Base-by-base conservation (phyloP, 371 early-diverging fungal species). In the Mucor mucedo region DNA sequence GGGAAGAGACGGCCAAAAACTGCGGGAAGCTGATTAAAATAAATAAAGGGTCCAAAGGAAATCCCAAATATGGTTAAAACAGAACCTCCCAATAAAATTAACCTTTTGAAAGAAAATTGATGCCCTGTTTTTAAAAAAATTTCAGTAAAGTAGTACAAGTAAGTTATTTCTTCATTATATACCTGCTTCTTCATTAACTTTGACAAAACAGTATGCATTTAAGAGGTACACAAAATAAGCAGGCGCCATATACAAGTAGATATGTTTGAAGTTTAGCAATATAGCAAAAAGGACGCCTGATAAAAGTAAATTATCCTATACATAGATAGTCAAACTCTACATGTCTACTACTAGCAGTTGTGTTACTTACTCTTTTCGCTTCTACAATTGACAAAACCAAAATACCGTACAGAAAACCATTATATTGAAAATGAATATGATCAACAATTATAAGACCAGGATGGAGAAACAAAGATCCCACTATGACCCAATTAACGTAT, bases 371-470 rank as follows among this genome's bases (percentile, higher is more conserved):
- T 83, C 91, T 85, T 53, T 85, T 82, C 6, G 92, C 88, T 60
- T 89, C 85, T 8, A 86, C 85, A 11, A 97, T 76, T 2, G 96
- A 94, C 28, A 89, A 79, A 29, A 96, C 66, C 53, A 95, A 83
- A 33, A 98, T 88, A 8, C 98, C 98, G 61, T 92, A 95, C 44
- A 98, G 72, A 55, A 96, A 85, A 3, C 96, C 98, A 73, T 98
- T 98, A 85, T 98, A 98, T 75, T 98, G 98, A 69, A 98, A 98
- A 75, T 98, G 98, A 64, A 95, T 91, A 73, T 88, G 83, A 77
- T 95, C 95, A 14, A 95, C 92, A 65, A 94, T 87, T 40, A 91
- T 67, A 13, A 98, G 71, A 0, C 97, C 95, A 1, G 97, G 96
- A 70, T 91, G 93, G 32, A 95, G 69, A 55, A 95, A 90, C 35